Evolutionary conservation across 2,329 filamentous ascomycete genomes (phyloP).

Genomic region (Nemania sp.): DNA sequence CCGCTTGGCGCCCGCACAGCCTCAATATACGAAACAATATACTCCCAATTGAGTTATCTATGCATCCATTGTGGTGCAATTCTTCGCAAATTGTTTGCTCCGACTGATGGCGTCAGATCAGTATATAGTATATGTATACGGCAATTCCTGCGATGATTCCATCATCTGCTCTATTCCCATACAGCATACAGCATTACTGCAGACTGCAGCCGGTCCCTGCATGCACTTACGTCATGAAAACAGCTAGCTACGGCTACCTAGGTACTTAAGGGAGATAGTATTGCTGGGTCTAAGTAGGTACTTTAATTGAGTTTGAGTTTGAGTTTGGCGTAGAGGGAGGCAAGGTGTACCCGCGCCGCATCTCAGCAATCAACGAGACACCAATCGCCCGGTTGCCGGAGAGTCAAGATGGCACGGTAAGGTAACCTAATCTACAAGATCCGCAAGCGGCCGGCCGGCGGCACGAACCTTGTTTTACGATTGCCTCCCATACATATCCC

Average conservation of each 20-base stretch:
- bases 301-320: too few relatives aligned
- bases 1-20: background rate
- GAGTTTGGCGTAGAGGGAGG: too few relatives aligned
- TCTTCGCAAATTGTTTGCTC: too few relatives aligned
- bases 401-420: slow-evolving; percentile 27
- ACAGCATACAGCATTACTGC: background rate
- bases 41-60: background rate
- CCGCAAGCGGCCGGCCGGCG: slow-evolving; percentile 28
- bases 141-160: background rate
- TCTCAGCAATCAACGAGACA: background rate
- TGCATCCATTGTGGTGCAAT: background rate
- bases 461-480: slow-evolving; percentile 38
- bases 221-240: slow-evolving; percentile 1
- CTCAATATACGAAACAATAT: background rate
- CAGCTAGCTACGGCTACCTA: background rate
- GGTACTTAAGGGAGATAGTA: too few relatives aligned
- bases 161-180: background rate
- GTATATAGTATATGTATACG: background rate
- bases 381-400: slow-evolving; percentile 14
- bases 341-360: too few relatives aligned
- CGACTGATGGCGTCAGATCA: background rate
- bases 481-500: slow-evolving; percentile 1
- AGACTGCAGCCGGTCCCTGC: too few relatives aligned
- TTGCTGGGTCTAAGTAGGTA: too few relatives aligned
- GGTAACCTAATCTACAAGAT: slow-evolving; percentile 33